Conservation (phyloP, 2,329 filamentous ascomycete species). For the Cucurbitaria berberidis region DNA sequence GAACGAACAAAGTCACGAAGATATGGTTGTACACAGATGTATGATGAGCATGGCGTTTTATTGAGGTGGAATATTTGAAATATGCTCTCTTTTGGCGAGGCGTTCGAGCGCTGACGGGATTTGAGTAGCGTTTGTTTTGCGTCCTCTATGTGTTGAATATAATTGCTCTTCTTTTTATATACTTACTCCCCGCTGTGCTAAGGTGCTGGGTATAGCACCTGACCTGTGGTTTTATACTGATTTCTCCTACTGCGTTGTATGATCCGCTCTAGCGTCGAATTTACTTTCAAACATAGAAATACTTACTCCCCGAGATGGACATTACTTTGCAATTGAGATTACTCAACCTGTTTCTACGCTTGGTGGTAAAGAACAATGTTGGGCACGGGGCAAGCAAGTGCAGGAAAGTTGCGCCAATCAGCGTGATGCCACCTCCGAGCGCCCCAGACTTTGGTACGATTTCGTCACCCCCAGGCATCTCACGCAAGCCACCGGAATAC, state of each 20-base stretch:
- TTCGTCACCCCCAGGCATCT: constrained; percentile 15
- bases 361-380: neutral
- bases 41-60: neutral
- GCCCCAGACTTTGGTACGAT: constrained; percentile 8
- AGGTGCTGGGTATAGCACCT: too few species aligned
- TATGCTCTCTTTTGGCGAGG: neutral
- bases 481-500: too few species aligned
- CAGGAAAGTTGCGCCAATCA: constrained; percentile 11
- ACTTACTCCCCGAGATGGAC: too few species aligned
- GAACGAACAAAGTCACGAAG: neutral
- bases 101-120: neutral
- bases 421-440: constrained; percentile 13
- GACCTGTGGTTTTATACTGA: too few species aligned
- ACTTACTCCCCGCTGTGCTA: too few species aligned
- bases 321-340: neutral
- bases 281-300: too few species aligned
- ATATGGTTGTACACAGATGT: neutral
- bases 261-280: too few species aligned
- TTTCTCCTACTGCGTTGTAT: too few species aligned
- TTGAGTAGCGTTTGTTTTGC: neutral
- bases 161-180: too few species aligned
- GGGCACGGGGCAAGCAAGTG: neutral
- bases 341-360: neutral
- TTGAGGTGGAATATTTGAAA: neutral
- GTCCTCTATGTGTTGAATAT: neutral